These are phyloP conservation scores for Suillus sp. DNA, from an alignment of 768 basidiomycete species.

Conservation along the genomic window DNA sequence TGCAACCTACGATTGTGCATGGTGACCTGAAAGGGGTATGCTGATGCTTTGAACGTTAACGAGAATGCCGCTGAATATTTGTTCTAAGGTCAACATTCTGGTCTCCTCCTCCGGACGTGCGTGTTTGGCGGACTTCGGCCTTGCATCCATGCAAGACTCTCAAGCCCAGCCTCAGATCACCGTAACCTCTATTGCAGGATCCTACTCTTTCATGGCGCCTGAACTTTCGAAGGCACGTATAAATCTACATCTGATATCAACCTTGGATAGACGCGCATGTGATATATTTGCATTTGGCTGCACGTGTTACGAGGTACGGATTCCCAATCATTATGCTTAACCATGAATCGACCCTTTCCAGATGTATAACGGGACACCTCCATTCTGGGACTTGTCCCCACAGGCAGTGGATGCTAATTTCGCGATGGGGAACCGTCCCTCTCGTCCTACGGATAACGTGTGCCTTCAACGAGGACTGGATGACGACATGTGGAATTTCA, in stretches of 20 bases:
- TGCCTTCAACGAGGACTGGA: conserved; percentile 27
- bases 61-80: not conserved
- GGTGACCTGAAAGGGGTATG: conserved; percentile 48
- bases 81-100: conserved; percentile 31
- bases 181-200: conserved; percentile 21
- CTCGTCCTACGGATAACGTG: conserved; percentile 20
- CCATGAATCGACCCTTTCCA: conserved; percentile 13
- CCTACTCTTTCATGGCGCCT: conserved; percentile 31
- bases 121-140: conserved; percentile 37
- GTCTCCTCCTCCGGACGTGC: conserved; percentile 27
- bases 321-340: too few relatives aligned
- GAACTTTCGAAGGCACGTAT: conserved; percentile 24
- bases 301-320: conserved; percentile 36
- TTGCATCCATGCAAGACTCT: conserved; percentile 23
- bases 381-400: conserved; percentile 25
- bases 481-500: conserved; percentile 34
- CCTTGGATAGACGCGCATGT: conserved; percentile 29
- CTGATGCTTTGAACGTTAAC: not conserved
- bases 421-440: conserved; percentile 20
- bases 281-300: conserved; percentile 40
- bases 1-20: conserved; percentile 42
- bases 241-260: conserved; percentile 15
- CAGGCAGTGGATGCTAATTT: conserved; percentile 20
- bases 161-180: conserved; percentile 20
- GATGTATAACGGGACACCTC: conserved; percentile 32